Conservation (phyloP, 805 yeast genomes). For the Ogataea pilisensis region DNA sequence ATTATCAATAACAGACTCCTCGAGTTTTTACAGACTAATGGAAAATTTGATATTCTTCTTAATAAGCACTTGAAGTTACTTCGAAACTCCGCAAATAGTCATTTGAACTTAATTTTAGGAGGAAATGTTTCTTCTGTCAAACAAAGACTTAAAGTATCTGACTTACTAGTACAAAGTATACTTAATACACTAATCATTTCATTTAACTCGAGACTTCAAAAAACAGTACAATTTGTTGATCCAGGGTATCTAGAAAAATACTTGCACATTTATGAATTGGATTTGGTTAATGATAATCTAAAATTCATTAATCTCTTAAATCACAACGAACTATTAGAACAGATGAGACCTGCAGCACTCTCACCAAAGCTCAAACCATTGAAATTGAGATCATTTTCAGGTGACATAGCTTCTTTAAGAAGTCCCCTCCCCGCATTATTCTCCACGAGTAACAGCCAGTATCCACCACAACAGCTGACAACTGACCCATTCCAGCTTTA, state of each 20-base stretch:
- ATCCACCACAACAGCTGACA: conserved; percentile 10
- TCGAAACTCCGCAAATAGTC: conserved; percentile 8
- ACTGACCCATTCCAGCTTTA: conserved; percentile 14
- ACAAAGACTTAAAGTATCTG: conserved; percentile 9
- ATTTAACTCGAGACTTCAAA: conserved; percentile 14
- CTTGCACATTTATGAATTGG: conserved; percentile 24
- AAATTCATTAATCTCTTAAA: conserved; percentile 21
- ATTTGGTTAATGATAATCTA: conserved; percentile 17
- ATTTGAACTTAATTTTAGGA: conserved; percentile 8
- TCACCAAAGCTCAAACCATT: conserved; percentile 16
- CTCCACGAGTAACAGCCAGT: not conserved
- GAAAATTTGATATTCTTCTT: conserved; percentile 14
- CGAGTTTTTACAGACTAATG: conserved; percentile 10
- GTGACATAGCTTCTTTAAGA: conserved; percentile 6
- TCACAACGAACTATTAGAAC: conserved; percentile 13
- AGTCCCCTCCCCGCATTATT: conserved; percentile 2
- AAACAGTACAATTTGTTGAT: conserved; percentile 14
- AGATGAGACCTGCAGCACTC: conserved; percentile 1
- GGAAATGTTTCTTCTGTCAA: conserved; percentile 3
- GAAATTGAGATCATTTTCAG: conserved; percentile 20
- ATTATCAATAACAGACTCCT: conserved; percentile 15
- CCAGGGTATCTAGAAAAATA: conserved; percentile 19
- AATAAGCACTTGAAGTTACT: conserved; percentile 8
- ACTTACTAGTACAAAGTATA: conserved; percentile 12
- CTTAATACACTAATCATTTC: conserved; percentile 19